phyloP scores from a whole-genome alignment of 2,329 filamentous ascomycete genomes.

The Chrysosporium queenslandicum region DNA sequence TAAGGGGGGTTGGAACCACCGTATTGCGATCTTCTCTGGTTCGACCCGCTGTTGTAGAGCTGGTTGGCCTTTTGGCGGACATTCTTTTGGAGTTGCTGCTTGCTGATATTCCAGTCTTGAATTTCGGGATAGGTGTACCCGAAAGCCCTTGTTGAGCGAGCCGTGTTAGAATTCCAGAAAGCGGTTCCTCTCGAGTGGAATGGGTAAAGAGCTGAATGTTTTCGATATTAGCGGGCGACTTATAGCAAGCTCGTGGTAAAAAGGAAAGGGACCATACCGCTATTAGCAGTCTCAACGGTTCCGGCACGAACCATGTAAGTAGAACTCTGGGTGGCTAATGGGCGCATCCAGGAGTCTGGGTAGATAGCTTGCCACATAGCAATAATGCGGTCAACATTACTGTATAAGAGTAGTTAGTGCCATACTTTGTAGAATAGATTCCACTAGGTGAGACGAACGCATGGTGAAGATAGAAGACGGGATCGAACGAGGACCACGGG shows the following conservation, averaged over 20 bases:
- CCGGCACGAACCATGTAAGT: conserved; percentile 53
- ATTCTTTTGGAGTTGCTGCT: conserved; percentile 31
- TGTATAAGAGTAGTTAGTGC: conserved; percentile 17
- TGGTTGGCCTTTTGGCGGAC: conserved; percentile 49
- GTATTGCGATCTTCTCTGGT: neutral
- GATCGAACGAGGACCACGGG: conserved; percentile 67
- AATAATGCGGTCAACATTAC: conserved; percentile 63
- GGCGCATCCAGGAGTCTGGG: conserved; percentile 55
- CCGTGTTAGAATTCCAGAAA: conserved; percentile 58
- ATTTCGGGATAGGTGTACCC: conserved; percentile 68
- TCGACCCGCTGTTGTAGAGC: conserved; percentile 43
- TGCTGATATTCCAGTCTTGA: conserved; percentile 31
- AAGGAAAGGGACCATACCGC: conserved; percentile 28
- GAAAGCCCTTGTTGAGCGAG: conserved; percentile 51
- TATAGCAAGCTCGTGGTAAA: neutral
- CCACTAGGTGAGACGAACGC: conserved; percentile 24
- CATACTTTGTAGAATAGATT: neutral
- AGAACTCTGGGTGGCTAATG: conserved; percentile 45
- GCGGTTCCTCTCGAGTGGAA: conserved; percentile 51
- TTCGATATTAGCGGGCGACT: neutral
- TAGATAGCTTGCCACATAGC: conserved; percentile 69
- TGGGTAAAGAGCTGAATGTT: conserved; percentile 47
- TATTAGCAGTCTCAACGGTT: conserved; percentile 45
- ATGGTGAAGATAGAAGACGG: conserved; percentile 69
- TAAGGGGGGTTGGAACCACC: neutral